Conservation (phyloP, 192 early-diverging fungal genomes). For the Spinellus fusiger region DNA sequence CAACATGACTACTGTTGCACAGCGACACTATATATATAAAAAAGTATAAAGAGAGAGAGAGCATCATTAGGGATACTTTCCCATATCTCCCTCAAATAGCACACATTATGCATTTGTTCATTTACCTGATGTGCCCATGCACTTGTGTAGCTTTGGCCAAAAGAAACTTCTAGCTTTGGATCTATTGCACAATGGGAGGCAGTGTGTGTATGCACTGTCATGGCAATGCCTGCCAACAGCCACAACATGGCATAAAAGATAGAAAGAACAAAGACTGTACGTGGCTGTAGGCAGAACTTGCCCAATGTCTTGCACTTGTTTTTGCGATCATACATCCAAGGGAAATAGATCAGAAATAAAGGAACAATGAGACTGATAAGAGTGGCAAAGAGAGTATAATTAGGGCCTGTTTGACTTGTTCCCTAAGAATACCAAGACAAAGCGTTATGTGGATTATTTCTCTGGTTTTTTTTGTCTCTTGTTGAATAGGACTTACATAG, state of each 20-base stretch:
- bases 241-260: slow-evolving; percentile 20
- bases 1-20: slow-evolving; percentile 8
- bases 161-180: background rate
- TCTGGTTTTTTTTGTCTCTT: background rate
- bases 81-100: background rate
- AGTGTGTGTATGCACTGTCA: slow-evolving; percentile 20
- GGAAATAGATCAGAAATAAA: slow-evolving; percentile 22
- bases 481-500: slow-evolving; percentile 17
- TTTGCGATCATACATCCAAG: slow-evolving; percentile 28
- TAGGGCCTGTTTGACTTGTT: slow-evolving; percentile 23
- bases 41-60: background rate
- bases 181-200: slow-evolving; percentile 13
- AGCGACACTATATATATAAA: slow-evolving; percentile 22
- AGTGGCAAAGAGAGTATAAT: slow-evolving; percentile 19
- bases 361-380: slow-evolving; percentile 22
- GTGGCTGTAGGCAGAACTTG: slow-evolving; percentile 27
- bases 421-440: slow-evolving; percentile 14
- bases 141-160: slow-evolving; percentile 10
- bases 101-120: background rate
- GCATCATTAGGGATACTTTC: background rate
- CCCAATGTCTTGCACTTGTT: slow-evolving; percentile 30
- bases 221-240: slow-evolving; percentile 21
- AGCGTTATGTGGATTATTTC: background rate
- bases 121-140: slow-evolving; percentile 31
- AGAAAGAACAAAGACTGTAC: slow-evolving; percentile 22